Conservation (phyloP, 78 protist genomes). For the Chrysochromulina tobinii region DNA sequence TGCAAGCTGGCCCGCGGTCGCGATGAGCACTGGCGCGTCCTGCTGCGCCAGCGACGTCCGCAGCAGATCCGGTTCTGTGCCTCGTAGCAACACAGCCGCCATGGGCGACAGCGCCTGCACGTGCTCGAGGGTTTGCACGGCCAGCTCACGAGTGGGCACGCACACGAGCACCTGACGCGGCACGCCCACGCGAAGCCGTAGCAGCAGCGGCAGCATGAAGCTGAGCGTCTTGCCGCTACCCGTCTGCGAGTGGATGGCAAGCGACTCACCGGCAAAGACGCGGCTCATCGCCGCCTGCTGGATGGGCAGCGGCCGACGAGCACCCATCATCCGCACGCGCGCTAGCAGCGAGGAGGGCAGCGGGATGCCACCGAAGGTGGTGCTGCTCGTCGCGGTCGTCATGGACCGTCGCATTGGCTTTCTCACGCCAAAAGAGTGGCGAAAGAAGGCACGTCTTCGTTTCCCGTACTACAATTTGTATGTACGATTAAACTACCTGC, state of each 20-base stretch:
- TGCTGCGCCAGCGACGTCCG: not conserved
- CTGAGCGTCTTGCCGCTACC: slow-evolving; percentile 18
- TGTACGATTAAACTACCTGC: too few species aligned
- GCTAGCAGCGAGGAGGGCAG: not conserved
- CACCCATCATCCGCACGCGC: not conserved
- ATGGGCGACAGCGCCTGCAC: not conserved
- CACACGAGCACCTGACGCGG: not conserved
- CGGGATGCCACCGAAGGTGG: not conserved
- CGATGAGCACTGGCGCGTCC: not conserved
- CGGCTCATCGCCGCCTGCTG: not conserved
- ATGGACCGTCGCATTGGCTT: too few species aligned
- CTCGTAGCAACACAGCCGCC: not conserved
- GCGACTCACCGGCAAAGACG: not conserved
- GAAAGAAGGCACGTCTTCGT: too few species aligned
- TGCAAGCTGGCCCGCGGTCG: not conserved
- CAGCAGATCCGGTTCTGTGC: not conserved
- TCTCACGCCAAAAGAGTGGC: too few species aligned
- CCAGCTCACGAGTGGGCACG: not conserved
- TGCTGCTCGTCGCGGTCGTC: too few species aligned
- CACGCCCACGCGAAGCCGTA: not conserved
- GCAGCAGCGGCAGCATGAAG: not conserved
- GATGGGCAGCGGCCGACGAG: not conserved
- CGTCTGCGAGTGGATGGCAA: slow-evolving; percentile 8
- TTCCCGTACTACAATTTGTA: too few species aligned
- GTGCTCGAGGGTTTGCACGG: not conserved